These are phyloP conservation scores for Metschnikowia anglica DNA, from an alignment of 805 yeast species.

Conservation along the genomic window DNA sequence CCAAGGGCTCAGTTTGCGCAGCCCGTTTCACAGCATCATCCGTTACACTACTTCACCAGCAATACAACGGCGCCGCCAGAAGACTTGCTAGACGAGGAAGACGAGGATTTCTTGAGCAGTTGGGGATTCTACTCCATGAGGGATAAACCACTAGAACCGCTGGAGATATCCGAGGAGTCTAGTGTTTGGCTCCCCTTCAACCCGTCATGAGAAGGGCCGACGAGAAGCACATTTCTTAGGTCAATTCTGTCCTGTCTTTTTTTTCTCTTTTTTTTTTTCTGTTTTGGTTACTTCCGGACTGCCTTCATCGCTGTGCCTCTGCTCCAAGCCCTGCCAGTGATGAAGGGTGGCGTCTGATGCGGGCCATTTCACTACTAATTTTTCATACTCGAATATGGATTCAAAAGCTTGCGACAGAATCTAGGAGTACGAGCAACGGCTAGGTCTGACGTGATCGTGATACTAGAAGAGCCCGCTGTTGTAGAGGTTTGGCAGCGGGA, in stretches of 20 bases:
- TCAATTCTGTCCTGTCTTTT: neutral
- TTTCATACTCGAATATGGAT: too few relatives aligned
- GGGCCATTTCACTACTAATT: too few relatives aligned
- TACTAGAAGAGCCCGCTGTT: too few relatives aligned
- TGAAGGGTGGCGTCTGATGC: neutral
- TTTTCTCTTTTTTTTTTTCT: too few relatives aligned
- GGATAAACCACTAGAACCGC: conserved; percentile 22
- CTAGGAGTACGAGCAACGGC: too few relatives aligned
- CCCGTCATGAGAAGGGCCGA: conserved; percentile 32
- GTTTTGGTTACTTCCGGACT: too few relatives aligned
- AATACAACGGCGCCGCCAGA: conserved; percentile 21
- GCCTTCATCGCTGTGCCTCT: too few relatives aligned
- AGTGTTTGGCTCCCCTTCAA: conserved; percentile 38
- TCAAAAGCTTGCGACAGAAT: too few relatives aligned
- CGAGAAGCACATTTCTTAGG: too few relatives aligned
- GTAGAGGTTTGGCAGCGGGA: too few relatives aligned
- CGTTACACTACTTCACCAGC: conserved; percentile 37
- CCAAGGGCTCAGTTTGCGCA: too few relatives aligned
- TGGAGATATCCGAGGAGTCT: conserved; percentile 14
- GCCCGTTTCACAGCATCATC: conserved; percentile 58
- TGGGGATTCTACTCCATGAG: conserved; percentile 39
- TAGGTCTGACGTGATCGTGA: too few relatives aligned
- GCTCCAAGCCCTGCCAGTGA: neutral
- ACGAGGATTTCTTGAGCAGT: conserved; percentile 35
- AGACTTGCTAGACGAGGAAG: conserved; percentile 30